Evolutionary conservation across 208 protist genomes (phyloP).

Genomic region (Phytomonas serpens): DNA sequence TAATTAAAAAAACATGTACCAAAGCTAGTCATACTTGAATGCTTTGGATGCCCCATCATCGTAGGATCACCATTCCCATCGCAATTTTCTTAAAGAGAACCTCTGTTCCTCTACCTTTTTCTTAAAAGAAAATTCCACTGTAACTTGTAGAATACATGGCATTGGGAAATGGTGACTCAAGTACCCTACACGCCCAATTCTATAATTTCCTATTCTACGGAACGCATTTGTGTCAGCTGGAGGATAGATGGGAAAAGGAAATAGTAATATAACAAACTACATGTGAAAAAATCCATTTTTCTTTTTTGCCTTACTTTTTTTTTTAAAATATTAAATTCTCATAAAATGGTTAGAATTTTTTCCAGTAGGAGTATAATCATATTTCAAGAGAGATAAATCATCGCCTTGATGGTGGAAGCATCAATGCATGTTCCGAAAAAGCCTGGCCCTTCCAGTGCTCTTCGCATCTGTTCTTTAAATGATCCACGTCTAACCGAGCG

Average conservation of each 20-base stretch:
- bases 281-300: background rate
- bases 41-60: background rate
- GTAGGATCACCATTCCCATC: background rate
- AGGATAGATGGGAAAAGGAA: background rate
- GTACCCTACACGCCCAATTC: background rate
- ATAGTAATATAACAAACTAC: background rate
- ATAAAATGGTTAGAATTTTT: background rate
- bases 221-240: background rate
- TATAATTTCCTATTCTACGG: background rate
- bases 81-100: background rate
- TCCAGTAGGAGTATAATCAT: background rate
- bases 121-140: background rate
- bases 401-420: background rate
- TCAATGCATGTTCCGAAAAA: slow-evolving; percentile 7
- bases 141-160: background rate
- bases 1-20: background rate
- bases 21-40: background rate
- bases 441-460: slow-evolving; percentile 38
- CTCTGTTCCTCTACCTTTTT: background rate
- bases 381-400: background rate
- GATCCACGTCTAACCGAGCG: slow-evolving; percentile 68
- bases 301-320: background rate
- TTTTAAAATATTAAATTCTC: background rate
- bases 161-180: background rate
- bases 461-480: slow-evolving; percentile 50